These are phyloP conservation scores for Plicaturopsis crispa DNA, from an alignment of 768 basidiomycete genomes.

Conservation along the genomic window DNA sequence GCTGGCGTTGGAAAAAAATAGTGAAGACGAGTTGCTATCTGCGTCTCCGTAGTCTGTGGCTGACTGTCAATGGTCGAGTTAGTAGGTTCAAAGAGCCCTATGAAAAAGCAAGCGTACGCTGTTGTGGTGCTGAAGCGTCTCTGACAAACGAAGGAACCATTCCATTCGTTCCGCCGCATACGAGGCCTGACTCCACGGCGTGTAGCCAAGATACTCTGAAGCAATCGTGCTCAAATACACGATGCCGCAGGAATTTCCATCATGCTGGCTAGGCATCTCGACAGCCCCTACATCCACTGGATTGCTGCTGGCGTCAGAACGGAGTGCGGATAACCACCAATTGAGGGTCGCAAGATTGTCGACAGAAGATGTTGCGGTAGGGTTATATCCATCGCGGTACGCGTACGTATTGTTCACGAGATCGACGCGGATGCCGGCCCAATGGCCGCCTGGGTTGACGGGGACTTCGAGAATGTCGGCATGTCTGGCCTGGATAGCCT, in stretches of 20 bases:
- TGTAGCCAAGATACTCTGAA: background rate
- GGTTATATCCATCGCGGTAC: slow-evolving; percentile 6
- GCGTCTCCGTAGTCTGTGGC: too few relatives aligned
- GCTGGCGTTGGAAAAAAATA: too few relatives aligned
- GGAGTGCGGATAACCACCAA: background rate
- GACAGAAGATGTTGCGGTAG: background rate
- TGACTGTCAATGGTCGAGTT: too few relatives aligned
- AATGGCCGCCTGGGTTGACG: slow-evolving; percentile 3
- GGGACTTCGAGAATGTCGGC: slow-evolving; percentile 4
- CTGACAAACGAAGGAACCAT: slow-evolving; percentile 2
- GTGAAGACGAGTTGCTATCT: too few relatives aligned
- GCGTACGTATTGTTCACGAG: background rate
- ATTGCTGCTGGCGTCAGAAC: too few relatives aligned
- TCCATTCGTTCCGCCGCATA: background rate
- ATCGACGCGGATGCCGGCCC: slow-evolving; percentile 5
- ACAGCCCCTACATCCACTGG: too few relatives aligned
- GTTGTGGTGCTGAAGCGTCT: background rate
- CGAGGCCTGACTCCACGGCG: background rate
- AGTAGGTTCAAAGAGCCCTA: too few relatives aligned
- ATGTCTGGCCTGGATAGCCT: background rate
- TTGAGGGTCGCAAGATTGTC: background rate
- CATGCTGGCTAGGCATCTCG: background rate
- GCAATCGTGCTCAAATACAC: background rate
- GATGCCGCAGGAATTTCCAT: slow-evolving; percentile 2
- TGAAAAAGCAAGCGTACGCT: background rate